Conservation (phyloP, 2,329 filamentous ascomycete genomes). For the Exophiala sp. region DNA sequence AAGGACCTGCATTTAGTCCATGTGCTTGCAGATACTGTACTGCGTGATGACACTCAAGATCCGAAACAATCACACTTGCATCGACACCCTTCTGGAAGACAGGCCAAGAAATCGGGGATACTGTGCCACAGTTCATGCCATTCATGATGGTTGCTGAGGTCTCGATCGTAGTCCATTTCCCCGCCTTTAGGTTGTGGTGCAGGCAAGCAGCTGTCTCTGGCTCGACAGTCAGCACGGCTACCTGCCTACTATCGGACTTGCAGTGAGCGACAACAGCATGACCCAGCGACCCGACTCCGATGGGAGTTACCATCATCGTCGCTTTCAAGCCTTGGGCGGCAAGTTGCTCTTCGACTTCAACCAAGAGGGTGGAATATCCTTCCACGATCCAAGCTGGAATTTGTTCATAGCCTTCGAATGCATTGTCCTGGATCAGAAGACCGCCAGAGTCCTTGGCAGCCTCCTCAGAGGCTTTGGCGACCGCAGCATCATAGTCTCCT, state of each 20-base stretch:
- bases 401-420: slow-evolving; percentile 63
- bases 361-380: slow-evolving; percentile 70
- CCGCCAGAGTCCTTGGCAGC: slow-evolving; percentile 33
- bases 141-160: slow-evolving; percentile 68
- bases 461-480: slow-evolving; percentile 48
- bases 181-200: slow-evolving; percentile 46
- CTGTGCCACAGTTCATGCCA: slow-evolving; percentile 69
- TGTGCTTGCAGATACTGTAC: slow-evolving; percentile 51
- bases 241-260: slow-evolving; percentile 44
- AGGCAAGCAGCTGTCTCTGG: slow-evolving; percentile 61
- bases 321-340: slow-evolving; percentile 38
- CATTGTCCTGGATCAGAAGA: slow-evolving; percentile 63
- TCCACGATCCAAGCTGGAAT: slow-evolving; percentile 73
- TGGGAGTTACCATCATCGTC: slow-evolving; percentile 59
- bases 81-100: slow-evolving; percentile 58
- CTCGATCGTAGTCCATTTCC: slow-evolving; percentile 47
- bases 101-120: slow-evolving; percentile 64
- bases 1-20: slow-evolving; percentile 57
- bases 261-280: slow-evolving; percentile 66
- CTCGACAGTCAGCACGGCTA: slow-evolving; percentile 64
- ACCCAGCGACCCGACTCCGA: slow-evolving; percentile 70
- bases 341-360: slow-evolving; percentile 64
- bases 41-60: slow-evolving; percentile 60
- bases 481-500: slow-evolving; percentile 60
- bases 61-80: slow-evolving; percentile 58